These are phyloP conservation scores for Aspergillus sp. DNA, from an alignment of 2,329 filamentous ascomycete species.

Conservation along the genomic window DNA sequence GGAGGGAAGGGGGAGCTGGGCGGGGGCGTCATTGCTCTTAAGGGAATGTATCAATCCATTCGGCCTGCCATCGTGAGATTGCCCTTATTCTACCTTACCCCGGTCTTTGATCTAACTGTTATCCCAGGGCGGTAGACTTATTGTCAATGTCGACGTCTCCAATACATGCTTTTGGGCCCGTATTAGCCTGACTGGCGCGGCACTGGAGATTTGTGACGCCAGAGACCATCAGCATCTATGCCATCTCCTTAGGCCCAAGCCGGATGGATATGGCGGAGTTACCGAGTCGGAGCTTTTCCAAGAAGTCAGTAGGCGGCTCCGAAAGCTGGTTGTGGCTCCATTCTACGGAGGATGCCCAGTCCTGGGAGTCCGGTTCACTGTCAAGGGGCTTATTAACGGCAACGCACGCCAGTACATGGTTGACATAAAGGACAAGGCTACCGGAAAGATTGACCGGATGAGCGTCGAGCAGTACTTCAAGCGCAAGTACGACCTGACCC, in stretches of 20 bases:
- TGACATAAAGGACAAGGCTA: conserved; percentile 41
- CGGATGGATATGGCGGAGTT: conserved; percentile 26
- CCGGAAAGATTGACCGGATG: conserved; percentile 48
- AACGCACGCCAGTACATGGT: conserved; percentile 50
- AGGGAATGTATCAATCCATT: conserved; percentile 86
- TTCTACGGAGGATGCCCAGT: conserved; percentile 39
- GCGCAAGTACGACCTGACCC: conserved; percentile 51
- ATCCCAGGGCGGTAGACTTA: conserved; percentile 61
- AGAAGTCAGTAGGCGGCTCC: conserved; percentile 31
- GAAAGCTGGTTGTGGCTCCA: conserved; percentile 42
- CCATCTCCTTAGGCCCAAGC: conserved; percentile 23
- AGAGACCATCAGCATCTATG: conserved; percentile 36
- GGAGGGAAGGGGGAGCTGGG: conserved; percentile 59
- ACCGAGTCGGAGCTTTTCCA: conserved; percentile 29
- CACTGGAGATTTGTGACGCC: conserved; percentile 35
- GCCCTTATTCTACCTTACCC: not conserved
- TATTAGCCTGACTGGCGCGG: conserved; percentile 37
- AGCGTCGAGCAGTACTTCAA: conserved; percentile 62
- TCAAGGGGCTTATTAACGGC: conserved; percentile 51
- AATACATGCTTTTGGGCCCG: conserved; percentile 84
- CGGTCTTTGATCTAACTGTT: conserved; percentile 27
- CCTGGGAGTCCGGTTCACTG: conserved; percentile 48
- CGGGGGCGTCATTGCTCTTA: conserved; percentile 72
- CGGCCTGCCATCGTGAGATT: conserved; percentile 65
- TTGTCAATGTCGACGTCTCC: conserved; percentile 86